A percentile compares a stretch with the other conserved stretches of the same genome.
Evolutionary conservation across 2,329 filamentous ascomycete species (phyloP).

Genomic region (Penicillium sp.): DNA sequence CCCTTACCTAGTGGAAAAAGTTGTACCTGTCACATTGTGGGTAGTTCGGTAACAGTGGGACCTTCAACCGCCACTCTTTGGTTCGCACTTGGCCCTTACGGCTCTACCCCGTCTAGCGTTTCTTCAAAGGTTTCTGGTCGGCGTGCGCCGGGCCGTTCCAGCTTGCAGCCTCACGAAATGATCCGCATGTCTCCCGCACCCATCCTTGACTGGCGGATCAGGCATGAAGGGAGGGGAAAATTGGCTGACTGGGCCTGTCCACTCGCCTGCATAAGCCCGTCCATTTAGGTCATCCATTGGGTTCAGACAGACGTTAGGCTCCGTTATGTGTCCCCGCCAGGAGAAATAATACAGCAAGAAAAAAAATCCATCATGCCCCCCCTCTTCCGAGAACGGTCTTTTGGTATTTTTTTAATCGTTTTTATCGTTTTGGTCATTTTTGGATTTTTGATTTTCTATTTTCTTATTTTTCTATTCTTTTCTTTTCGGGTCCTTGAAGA

Average conservation of each 20-base stretch:
- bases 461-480: slow-evolving; percentile 6
- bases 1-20: slow-evolving; percentile 8
- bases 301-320: slow-evolving; percentile 41
- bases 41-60: background rate
- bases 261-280: slow-evolving; percentile 43
- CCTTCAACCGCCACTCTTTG: slow-evolving; percentile 10
- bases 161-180: slow-evolving; percentile 49
- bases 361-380: slow-evolving; percentile 10
- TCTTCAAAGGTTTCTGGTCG: slow-evolving; percentile 44
- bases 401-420: background rate
- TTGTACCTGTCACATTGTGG: slow-evolving; percentile 4
- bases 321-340: slow-evolving; percentile 36
- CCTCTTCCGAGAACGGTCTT: slow-evolving; percentile 10
- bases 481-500: slow-evolving; percentile 19
- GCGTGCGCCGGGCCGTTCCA: slow-evolving; percentile 52
- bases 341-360: slow-evolving; percentile 11
- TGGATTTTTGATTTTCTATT: background rate
- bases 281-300: slow-evolving; percentile 28
- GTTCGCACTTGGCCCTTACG: slow-evolving; percentile 15
- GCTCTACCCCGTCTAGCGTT: slow-evolving; percentile 36
- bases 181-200: slow-evolving; percentile 40
- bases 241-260: slow-evolving; percentile 38
- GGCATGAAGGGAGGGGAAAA: slow-evolving; percentile 30
- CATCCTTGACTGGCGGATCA: slow-evolving; percentile 38
- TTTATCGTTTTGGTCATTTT: slow-evolving; percentile 2